A percentile compares a stretch with the other conserved stretches of the same genome.
phyloP scores from a whole-genome alignment of 495 filamentous ascomycete genomes.

The Cercophora sp. region DNA sequence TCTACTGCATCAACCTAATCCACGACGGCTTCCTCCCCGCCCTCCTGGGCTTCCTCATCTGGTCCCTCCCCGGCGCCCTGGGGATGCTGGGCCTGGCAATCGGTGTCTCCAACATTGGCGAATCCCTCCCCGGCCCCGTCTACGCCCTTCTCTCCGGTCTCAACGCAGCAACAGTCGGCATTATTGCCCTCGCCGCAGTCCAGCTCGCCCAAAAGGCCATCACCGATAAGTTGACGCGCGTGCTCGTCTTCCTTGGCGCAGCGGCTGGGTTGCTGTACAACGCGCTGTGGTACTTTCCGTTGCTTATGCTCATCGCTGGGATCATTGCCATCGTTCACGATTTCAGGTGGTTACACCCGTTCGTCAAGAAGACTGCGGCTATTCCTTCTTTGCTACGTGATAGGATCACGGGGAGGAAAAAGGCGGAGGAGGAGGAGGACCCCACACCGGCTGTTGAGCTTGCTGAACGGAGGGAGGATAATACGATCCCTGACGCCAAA shows the following conservation, averaged over 20 bases:
- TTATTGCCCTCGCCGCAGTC: slow-evolving; percentile 74
- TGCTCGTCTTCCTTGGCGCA: slow-evolving; percentile 66
- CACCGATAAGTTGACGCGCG: slow-evolving; percentile 64
- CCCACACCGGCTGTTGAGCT: slow-evolving; percentile 8
- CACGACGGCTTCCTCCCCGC: slow-evolving; percentile 61
- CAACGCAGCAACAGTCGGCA: slow-evolving; percentile 74
- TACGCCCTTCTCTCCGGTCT: slow-evolving; percentile 76
- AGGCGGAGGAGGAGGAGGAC: not conserved
- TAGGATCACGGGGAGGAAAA: not conserved
- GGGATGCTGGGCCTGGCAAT: slow-evolving; percentile 72
- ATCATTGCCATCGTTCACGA: slow-evolving; percentile 60
- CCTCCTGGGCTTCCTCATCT: slow-evolving; percentile 62
- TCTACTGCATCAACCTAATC: slow-evolving; percentile 68
- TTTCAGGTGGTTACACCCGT: slow-evolving; percentile 45
- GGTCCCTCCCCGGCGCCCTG: slow-evolving; percentile 73
- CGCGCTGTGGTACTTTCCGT: slow-evolving; percentile 78
- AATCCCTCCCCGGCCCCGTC: slow-evolving; percentile 59
- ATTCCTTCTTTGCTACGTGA: not conserved
- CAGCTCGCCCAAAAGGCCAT: slow-evolving; percentile 72
- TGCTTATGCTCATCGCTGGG: slow-evolving; percentile 59
- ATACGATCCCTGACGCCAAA: not conserved
- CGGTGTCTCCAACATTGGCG: slow-evolving; percentile 59
- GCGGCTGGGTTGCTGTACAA: slow-evolving; percentile 71
- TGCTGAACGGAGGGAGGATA: not conserved
- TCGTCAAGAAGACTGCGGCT: slow-evolving; percentile 10